Conservation (phyloP, 371 early-diverging fungal genomes). For the Saksenaea vasiformis region DNA sequence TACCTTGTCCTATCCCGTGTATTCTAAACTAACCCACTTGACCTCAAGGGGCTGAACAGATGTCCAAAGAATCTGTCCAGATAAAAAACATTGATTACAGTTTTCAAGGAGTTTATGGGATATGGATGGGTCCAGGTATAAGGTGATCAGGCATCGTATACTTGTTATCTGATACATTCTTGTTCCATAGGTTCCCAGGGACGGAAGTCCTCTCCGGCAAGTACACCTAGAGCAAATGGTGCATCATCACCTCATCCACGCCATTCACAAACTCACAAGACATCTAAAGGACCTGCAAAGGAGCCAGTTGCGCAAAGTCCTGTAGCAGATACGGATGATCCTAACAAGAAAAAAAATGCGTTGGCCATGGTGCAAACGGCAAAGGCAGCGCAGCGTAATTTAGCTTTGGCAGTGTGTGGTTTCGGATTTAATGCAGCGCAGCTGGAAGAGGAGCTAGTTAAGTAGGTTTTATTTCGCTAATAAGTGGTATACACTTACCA, state of each 20-base stretch:
- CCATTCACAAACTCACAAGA: background rate
- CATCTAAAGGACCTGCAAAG: constrained; percentile 5
- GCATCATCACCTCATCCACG: constrained; percentile 11
- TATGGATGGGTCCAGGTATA: constrained; percentile 48
- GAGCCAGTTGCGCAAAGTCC: background rate
- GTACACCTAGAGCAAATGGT: constrained; percentile 20
- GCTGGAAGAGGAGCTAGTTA: constrained; percentile 65
- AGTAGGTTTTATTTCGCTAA: constrained; percentile 30
- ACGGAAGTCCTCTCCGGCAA: constrained; percentile 43
- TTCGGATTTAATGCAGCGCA: constrained; percentile 64
- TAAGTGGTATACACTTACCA: background rate
- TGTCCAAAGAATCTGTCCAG: constrained; percentile 52
- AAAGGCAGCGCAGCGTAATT: constrained; percentile 59
- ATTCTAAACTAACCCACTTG: background rate
- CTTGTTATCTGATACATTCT: background rate
- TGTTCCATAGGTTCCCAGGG: constrained; percentile 10
- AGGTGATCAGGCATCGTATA: background rate
- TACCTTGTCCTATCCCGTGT: background rate
- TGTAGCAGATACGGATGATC: constrained; percentile 5
- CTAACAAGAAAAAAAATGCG: constrained; percentile 2
- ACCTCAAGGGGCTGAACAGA: constrained; percentile 52
- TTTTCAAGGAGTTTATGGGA: constrained; percentile 71
- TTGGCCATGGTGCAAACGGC: constrained; percentile 55
- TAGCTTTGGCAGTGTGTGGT: constrained; percentile 77
- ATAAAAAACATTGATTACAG: constrained; percentile 65